A percentile compares a stretch with the other conserved stretches of the same genome.
phyloP scores from a whole-genome alignment of 139 green algal species.

The Chlamydomonas urium region DNA sequence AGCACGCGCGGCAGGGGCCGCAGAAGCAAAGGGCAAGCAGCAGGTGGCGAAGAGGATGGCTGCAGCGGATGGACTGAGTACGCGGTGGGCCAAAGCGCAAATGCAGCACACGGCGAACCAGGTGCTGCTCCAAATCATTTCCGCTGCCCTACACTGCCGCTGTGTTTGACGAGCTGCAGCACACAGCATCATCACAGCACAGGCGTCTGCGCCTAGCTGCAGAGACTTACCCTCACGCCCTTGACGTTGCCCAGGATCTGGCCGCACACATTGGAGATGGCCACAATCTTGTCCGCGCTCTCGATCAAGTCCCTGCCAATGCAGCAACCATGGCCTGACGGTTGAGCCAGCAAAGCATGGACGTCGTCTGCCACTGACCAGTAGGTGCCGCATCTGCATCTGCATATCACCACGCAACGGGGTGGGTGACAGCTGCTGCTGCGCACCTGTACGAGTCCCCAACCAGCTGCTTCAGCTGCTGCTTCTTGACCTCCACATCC shows the following conservation, averaged over 20 bases:
- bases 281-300: slow-evolving; percentile 84
- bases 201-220: too few species aligned
- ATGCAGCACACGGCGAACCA: too few species aligned
- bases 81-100: too few species aligned
- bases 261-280: slow-evolving; percentile 65
- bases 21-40: too few species aligned
- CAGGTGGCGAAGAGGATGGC: too few species aligned
- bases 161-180: too few species aligned
- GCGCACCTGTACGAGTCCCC: slow-evolving; percentile 79
- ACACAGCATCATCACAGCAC: too few species aligned
- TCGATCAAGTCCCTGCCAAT: slow-evolving; percentile 86
- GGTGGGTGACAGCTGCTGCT: not conserved
- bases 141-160: too few species aligned
- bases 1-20: too few species aligned
- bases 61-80: too few species aligned
- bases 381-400: not conserved
- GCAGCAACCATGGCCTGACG: too few species aligned
- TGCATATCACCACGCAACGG: not conserved
- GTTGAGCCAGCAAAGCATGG: not conserved
- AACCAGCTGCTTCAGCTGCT: slow-evolving; percentile 92
- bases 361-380: not conserved
- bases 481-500: slow-evolving; percentile 93
- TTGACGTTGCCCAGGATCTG: slow-evolving; percentile 55
- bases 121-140: too few species aligned
- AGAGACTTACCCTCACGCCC: slow-evolving; percentile 46